Percentiles rank a stretch among this genome's conserved stretches.
phyloP scores from a whole-genome alignment of 345 rosid species.

The Linum lewisii region DNA sequence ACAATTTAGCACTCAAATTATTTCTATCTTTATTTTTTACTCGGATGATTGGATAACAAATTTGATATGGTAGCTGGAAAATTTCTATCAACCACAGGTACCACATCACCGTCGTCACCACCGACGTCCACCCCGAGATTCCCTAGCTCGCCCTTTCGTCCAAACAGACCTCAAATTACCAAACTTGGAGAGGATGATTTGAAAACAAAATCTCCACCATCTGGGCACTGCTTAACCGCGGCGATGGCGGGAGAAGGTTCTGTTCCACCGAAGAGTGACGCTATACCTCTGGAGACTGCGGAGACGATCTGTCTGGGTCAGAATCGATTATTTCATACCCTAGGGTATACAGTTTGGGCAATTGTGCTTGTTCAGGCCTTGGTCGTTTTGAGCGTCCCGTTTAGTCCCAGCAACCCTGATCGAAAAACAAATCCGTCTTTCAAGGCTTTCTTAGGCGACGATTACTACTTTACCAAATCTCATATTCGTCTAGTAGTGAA shows the following conservation, averaged over 20 bases:
- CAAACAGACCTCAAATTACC: constrained; percentile 4
- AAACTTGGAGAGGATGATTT: constrained; percentile 12
- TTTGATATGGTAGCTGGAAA: too few relatives aligned
- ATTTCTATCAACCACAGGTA: constrained; percentile 6
- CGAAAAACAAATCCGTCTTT: too few relatives aligned
- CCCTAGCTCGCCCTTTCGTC: background rate
- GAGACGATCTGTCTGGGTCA: too few relatives aligned
- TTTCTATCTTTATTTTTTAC: too few relatives aligned
- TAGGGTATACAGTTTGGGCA: too few relatives aligned
- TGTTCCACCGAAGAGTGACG: background rate
- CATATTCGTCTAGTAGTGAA: too few relatives aligned
- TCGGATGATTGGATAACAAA: too few relatives aligned
- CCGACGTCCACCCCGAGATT: constrained; percentile 11
- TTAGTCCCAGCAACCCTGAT: too few relatives aligned
- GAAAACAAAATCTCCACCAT: constrained; percentile 6
- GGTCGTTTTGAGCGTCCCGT: constrained; percentile 18
- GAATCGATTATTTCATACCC: too few relatives aligned
- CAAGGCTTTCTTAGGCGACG: too few relatives aligned
- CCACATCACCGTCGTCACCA: constrained; percentile 12
- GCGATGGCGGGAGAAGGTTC: background rate
- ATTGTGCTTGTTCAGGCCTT: constrained; percentile 24
- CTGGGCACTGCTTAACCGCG: background rate
- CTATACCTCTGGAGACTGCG: background rate
- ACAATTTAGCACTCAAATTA: too few relatives aligned
- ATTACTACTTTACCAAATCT: too few relatives aligned